phyloP scores from a whole-genome alignment of 805 yeast species.

The Schwanniomyces sp. region DNA sequence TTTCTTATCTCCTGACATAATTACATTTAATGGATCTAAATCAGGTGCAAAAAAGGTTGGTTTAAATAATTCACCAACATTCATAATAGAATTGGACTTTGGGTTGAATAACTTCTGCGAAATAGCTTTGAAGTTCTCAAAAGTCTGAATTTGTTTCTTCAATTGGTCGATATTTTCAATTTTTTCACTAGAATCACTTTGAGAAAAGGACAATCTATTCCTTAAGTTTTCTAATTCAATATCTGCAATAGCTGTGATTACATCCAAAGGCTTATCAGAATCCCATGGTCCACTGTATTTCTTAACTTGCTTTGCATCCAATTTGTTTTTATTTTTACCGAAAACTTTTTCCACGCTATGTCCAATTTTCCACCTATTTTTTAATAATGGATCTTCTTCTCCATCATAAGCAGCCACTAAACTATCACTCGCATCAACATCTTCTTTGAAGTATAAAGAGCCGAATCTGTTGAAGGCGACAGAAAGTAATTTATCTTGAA shows the following conservation, averaged over 20 bases:
- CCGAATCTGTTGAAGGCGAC: slow-evolving; percentile 74
- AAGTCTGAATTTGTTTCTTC: slow-evolving; percentile 56
- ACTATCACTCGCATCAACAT: slow-evolving; percentile 50
- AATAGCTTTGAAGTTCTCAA: slow-evolving; percentile 55
- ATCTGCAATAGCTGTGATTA: slow-evolving; percentile 62
- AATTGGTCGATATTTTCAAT: slow-evolving; percentile 44
- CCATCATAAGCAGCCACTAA: slow-evolving; percentile 54
- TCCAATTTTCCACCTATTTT: slow-evolving; percentile 84
- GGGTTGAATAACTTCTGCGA: slow-evolving; percentile 62
- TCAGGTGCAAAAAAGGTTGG: slow-evolving; percentile 83
- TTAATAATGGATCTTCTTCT: slow-evolving; percentile 54
- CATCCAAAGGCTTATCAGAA: slow-evolving; percentile 53
- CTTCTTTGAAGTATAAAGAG: slow-evolving; percentile 76
- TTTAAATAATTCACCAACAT: slow-evolving; percentile 58
- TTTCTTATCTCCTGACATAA: slow-evolving; percentile 39
- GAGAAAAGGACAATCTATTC: slow-evolving; percentile 52
- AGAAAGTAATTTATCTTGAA: slow-evolving; percentile 54
- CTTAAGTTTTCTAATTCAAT: slow-evolving; percentile 65
- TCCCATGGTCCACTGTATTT: slow-evolving; percentile 79
- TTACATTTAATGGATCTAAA: slow-evolving; percentile 85
- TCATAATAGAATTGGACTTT: slow-evolving; percentile 55
- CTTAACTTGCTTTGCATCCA: slow-evolving; percentile 50
- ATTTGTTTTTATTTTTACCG: slow-evolving; percentile 62
- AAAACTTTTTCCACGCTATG: slow-evolving; percentile 81
- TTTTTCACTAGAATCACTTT: slow-evolving; percentile 51